Conservation (phyloP, 148 eudicot species). For the Polygonum aviculare region DNA sequence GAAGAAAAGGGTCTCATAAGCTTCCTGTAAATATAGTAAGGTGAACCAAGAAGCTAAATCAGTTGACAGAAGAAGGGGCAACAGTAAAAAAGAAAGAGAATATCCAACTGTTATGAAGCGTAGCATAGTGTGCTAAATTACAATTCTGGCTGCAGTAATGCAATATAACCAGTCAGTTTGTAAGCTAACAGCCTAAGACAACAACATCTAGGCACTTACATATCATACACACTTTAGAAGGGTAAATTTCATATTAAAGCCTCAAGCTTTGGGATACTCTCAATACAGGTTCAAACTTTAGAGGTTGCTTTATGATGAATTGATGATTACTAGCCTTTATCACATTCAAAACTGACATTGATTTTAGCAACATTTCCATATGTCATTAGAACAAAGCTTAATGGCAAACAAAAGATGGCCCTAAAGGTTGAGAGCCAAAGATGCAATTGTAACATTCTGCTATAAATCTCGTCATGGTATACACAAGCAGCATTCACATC, state of each 20-base stretch:
- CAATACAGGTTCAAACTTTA: not conserved
- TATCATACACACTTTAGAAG: not conserved
- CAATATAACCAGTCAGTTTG: not conserved
- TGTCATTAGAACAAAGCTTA: not conserved
- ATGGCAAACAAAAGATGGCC: not conserved
- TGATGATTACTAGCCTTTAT: not conserved
- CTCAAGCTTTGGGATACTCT: not conserved
- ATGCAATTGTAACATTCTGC: not conserved
- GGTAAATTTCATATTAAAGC: not conserved
- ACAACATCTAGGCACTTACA: not conserved
- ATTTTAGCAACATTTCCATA: not conserved
- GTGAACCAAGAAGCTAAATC: not conserved
- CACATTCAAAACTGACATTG: not conserved
- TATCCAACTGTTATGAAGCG: not conserved
- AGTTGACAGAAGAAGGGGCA: not conserved
- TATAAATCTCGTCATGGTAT: not conserved
- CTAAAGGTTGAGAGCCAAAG: not conserved
- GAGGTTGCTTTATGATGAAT: not conserved
- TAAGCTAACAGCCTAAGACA: not conserved
- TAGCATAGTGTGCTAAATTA: not conserved
- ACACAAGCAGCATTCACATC: not conserved
- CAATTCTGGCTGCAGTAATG: not conserved
- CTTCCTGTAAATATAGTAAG: constrained; percentile 47
- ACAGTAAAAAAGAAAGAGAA: not conserved
- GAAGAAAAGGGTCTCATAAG: constrained; percentile 79